Conservation (phyloP, 2,329 filamentous ascomycete species). For the Leptosphaerulina australis region DNA sequence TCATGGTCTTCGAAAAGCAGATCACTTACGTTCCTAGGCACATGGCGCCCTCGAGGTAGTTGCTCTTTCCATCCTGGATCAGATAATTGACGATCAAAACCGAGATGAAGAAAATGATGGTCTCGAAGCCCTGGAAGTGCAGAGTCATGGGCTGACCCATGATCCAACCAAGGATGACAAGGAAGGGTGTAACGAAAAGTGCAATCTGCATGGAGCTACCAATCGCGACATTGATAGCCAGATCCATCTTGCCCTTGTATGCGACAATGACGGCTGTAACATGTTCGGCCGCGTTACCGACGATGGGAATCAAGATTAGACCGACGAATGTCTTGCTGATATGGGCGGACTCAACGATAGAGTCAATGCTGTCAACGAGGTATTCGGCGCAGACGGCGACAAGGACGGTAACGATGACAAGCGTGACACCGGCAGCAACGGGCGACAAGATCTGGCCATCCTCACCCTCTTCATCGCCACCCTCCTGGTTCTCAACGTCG, state of each 20-base stretch:
- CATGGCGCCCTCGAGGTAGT: slow-evolving; percentile 81
- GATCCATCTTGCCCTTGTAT: slow-evolving; percentile 64
- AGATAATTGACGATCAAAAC: slow-evolving; percentile 88
- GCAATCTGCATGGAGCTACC: slow-evolving; percentile 63
- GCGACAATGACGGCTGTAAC: slow-evolving; percentile 62
- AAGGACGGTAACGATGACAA: slow-evolving; percentile 56
- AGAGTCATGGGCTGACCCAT: slow-evolving; percentile 64
- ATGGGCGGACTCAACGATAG: slow-evolving; percentile 57
- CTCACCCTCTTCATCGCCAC: slow-evolving; percentile 39
- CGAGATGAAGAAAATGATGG: slow-evolving; percentile 81
- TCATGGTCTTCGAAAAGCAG: neutral
- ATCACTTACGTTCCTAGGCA: slow-evolving; percentile 54
- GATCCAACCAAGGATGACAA: slow-evolving; percentile 63
- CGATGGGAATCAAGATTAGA: slow-evolving; percentile 62
- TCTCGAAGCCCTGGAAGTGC: slow-evolving; percentile 89
- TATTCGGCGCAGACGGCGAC: slow-evolving; percentile 61
- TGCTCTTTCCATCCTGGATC: slow-evolving; percentile 82
- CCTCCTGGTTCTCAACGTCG: slow-evolving; percentile 43
- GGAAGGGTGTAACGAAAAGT: slow-evolving; percentile 63
- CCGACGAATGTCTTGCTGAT: slow-evolving; percentile 64
- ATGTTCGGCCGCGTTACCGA: slow-evolving; percentile 63
- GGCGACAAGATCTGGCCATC: slow-evolving; percentile 53
- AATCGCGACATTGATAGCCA: slow-evolving; percentile 62
- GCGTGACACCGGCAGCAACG: slow-evolving; percentile 52
- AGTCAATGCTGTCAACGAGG: slow-evolving; percentile 61